Base-by-base conservation (phyloP, 352 stramenopile species). In the Pelagophyceae sp. region DNA sequence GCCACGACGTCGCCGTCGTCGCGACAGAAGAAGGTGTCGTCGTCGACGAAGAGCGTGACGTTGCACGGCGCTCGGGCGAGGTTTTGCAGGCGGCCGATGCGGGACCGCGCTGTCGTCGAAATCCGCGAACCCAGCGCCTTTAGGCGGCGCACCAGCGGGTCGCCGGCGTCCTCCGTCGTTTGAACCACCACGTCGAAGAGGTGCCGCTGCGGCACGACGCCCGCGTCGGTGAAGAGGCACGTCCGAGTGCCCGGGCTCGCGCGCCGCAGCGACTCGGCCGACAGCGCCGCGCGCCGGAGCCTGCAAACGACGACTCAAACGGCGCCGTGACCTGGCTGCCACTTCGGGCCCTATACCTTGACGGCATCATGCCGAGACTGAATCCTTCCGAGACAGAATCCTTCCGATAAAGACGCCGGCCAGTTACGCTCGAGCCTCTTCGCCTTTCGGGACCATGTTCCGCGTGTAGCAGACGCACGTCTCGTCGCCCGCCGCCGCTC, bases 31-130 rank as follows among this genome's bases (percentile, higher is more conserved):
- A 58, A 74, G 17, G 67, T 74, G 67, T 74, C 67, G 67, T 74
- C 67, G 67, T 74, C 67, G 35, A 74, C 67, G 67, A 74, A 74
- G 67, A 74, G 67, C 35, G 67, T 74, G 35, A 74, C 11, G 35
- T 74, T 31, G 33, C 29, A 74, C 35, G 67, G 67, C 35, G 2
- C 5, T 2, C 67, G 33, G 1, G 35, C 67, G 33, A 74, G 25
- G 29, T 74, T 74, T n/a, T 35, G 23, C 2, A 74, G 27, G n/a
- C 67, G 67, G 17, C 67, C 67, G 37, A 74, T 5, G 33, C 67
- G 33, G 11, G 67, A 74, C 67, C 67, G 33, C 45, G 45, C 45
- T 23, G 45, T 23, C 45, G 11, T 54, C 45, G 45, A 54, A 11
- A 23, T 11, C 45, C 11, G 11, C 11, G 45, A 54, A 23, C 45